A percentile compares a stretch with the other conserved stretches of the same genome.
These are phyloP conservation scores for Nicotiana noctiflora DNA, from an alignment of 257 asterid species.

Conservation along the genomic window DNA sequence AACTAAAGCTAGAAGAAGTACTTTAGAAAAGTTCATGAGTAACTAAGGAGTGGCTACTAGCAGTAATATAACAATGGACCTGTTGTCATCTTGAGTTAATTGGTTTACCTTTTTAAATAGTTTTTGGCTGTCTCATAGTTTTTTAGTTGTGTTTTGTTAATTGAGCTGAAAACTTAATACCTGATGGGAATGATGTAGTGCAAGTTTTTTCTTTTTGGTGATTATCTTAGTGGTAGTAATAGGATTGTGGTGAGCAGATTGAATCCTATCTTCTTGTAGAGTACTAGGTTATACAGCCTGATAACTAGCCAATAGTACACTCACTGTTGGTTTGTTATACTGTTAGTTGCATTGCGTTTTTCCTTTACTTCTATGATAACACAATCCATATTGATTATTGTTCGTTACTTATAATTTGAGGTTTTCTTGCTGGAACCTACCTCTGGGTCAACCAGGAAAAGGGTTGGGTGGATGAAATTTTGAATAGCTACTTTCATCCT, in stretches of 20 bases:
- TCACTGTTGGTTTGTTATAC: background rate
- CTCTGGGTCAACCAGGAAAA: background rate
- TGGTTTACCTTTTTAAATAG: background rate
- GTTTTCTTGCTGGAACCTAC: background rate
- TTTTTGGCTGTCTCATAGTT: background rate
- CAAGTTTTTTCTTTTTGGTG: background rate
- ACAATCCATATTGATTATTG: background rate
- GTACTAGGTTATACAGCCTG: background rate
- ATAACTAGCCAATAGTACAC: background rate
- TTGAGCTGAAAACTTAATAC: background rate
- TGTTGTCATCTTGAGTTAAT: background rate
- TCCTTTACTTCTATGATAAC: background rate
- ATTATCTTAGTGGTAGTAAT: background rate
- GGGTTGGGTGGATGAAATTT: background rate
- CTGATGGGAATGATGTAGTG: background rate
- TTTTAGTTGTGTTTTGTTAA: background rate
- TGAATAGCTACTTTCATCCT: background rate
- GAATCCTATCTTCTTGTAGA: background rate
- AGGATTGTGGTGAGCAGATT: background rate
- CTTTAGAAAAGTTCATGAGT: no score
- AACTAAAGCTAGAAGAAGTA: no score
- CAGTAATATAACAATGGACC: background rate
- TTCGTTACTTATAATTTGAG: background rate
- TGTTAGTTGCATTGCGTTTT: background rate
- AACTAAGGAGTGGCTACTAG: no score